Evolutionary conservation across 345 rosid species (phyloP).

Genomic region (Firmiana major): DNA sequence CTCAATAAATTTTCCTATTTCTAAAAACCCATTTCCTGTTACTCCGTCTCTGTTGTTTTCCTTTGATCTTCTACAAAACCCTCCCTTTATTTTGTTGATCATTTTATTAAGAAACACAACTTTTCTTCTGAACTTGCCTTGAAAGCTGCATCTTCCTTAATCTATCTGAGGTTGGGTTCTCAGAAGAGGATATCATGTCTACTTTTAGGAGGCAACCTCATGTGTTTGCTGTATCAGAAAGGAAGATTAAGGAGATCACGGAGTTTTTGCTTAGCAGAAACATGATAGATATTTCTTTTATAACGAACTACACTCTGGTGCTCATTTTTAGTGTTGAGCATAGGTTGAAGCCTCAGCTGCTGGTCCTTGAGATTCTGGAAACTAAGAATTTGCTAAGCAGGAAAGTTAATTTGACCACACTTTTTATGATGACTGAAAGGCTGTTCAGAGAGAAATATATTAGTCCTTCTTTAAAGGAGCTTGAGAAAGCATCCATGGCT

Average conservation of each 20-base stretch:
- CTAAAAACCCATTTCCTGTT: neutral
- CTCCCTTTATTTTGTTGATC: slow-evolving; percentile 10
- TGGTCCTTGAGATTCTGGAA: slow-evolving; percentile 22
- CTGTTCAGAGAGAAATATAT: slow-evolving; percentile 21
- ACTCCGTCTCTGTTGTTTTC: slow-evolving; percentile 5
- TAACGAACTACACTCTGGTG: slow-evolving; percentile 22
- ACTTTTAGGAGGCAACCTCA: slow-evolving; percentile 30
- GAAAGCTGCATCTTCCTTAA: slow-evolving; percentile 16
- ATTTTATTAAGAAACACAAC: slow-evolving; percentile 24
- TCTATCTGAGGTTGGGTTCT: slow-evolving; percentile 23
- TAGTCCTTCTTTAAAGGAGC: slow-evolving; percentile 23
- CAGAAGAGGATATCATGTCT: slow-evolving; percentile 24
- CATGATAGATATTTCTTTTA: slow-evolving; percentile 12
- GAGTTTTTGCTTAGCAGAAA: slow-evolving; percentile 4
- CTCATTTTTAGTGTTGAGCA: slow-evolving; percentile 28
- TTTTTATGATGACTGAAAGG: slow-evolving; percentile 13
- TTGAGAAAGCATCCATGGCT: slow-evolving; percentile 1
- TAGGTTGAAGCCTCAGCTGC: slow-evolving; percentile 27
- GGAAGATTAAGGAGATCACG: slow-evolving; percentile 25
- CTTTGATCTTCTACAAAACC: slow-evolving; percentile 14
- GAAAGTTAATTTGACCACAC: slow-evolving; percentile 11
- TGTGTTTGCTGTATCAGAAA: slow-evolving; percentile 26
- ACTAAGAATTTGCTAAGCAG: slow-evolving; percentile 26
- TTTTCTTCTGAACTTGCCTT: slow-evolving; percentile 25
- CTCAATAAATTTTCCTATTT: slow-evolving; percentile 6